These are phyloP conservation scores for Xylariomycetidae sp. DNA, from an alignment of 2,329 filamentous ascomycete species.

Conservation along the genomic window DNA sequence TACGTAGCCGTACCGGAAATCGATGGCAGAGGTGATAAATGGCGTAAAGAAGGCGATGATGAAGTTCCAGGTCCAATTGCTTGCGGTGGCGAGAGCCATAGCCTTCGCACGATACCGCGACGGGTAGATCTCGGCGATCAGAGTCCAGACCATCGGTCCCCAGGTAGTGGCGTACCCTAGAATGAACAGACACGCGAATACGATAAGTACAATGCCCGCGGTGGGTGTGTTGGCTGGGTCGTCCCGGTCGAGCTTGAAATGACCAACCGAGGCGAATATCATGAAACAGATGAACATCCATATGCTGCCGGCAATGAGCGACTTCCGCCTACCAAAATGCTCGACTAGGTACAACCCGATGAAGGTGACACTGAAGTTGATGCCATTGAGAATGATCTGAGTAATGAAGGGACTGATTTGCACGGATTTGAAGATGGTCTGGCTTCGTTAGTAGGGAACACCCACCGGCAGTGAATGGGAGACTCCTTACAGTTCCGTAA, in stretches of 20 bases:
- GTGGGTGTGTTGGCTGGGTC: slow-evolving; percentile 30
- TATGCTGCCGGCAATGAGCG: slow-evolving; percentile 56
- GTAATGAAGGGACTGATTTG: slow-evolving; percentile 58
- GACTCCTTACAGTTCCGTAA: too few species aligned
- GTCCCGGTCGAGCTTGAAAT: slow-evolving; percentile 38
- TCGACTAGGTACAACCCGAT: slow-evolving; percentile 67
- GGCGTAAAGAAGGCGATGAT: slow-evolving; percentile 73
- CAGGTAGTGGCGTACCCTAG: slow-evolving; percentile 63
- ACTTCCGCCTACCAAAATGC: slow-evolving; percentile 59
- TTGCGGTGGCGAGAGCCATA: slow-evolving; percentile 56
- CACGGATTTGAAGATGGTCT: slow-evolving; percentile 42
- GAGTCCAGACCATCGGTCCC: slow-evolving; percentile 62
- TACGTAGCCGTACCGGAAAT: slow-evolving; percentile 71
- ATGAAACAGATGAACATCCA: slow-evolving; percentile 61
- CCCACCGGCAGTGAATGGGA: too few species aligned
- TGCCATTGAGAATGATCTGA: slow-evolving; percentile 61
- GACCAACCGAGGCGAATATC: slow-evolving; percentile 49
- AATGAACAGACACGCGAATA: slow-evolving; percentile 61
- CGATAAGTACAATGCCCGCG: slow-evolving; percentile 57
- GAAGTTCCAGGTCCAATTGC: slow-evolving; percentile 72
- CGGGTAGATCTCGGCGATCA: slow-evolving; percentile 62
- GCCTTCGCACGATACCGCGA: slow-evolving; percentile 56
- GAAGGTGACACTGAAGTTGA: slow-evolving; percentile 65
- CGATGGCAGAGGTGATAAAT: slow-evolving; percentile 68
- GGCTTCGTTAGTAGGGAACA: too few species aligned